Evolutionary conservation across 768 basidiomycete genomes (phyloP).

Genomic region (Leucocoprinus birnbaumii): DNA sequence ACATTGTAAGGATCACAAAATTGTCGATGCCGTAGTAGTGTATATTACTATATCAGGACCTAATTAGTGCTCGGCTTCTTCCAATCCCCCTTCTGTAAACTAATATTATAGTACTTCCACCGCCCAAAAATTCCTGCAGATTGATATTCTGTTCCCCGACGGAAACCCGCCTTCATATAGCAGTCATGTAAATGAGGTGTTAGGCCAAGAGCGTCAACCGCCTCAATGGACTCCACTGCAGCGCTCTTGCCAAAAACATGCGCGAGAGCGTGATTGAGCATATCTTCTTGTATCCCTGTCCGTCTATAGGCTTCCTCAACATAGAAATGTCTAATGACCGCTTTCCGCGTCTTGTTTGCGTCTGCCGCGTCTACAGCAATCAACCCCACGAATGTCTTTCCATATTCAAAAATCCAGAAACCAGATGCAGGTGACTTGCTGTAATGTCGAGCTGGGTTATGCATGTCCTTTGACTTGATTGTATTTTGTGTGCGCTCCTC

Average conservation of each 20-base stretch:
- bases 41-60: constrained; percentile 4
- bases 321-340: constrained; percentile 71
- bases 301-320: constrained; percentile 63
- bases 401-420: constrained; percentile 67
- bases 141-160: constrained; percentile 36
- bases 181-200: constrained; percentile 44
- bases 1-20: constrained; percentile 8
- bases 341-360: constrained; percentile 43
- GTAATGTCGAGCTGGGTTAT: constrained; percentile 53
- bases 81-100: constrained; percentile 47
- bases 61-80: constrained; percentile 23
- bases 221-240: constrained; percentile 43
- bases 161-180: constrained; percentile 48
- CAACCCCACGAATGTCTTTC: constrained; percentile 57
- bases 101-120: constrained; percentile 40
- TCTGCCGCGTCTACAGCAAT: constrained; percentile 65
- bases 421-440: constrained; percentile 59
- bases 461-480: constrained; percentile 56
- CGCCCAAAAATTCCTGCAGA: constrained; percentile 47
- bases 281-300: constrained; percentile 58
- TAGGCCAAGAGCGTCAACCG: constrained; percentile 43
- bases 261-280: constrained; percentile 56
- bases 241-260: constrained; percentile 50
- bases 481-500: constrained; percentile 50
- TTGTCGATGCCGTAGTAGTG: not conserved